Evolutionary conservation across 176 grass and related monocot species (phyloP).

Genomic region (Lolium rigidum): DNA sequence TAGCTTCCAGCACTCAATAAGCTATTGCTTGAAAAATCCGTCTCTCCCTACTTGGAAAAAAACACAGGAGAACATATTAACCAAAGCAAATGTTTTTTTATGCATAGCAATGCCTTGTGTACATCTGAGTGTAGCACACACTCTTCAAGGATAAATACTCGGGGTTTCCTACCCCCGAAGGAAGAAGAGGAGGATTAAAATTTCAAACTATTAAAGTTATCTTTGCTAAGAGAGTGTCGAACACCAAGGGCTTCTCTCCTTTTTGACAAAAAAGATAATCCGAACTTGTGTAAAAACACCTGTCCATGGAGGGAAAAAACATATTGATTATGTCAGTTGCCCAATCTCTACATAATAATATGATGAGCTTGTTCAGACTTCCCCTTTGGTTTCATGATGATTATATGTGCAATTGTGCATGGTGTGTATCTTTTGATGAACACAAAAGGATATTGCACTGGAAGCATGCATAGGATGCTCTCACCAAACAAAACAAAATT

Average conservation of each 20-base stretch:
- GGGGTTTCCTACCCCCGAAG: too few relatives aligned
- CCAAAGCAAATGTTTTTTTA: too few relatives aligned
- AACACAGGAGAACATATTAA: too few relatives aligned
- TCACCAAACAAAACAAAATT: background rate
- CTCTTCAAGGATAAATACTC: too few relatives aligned
- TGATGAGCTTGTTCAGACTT: background rate
- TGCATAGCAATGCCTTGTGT: background rate
- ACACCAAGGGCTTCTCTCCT: background rate
- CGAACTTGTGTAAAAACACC: background rate
- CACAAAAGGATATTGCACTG: background rate
- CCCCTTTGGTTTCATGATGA: background rate
- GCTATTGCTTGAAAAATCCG: too few relatives aligned
- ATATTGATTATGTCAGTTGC: too few relatives aligned
- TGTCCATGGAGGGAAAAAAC: background rate
- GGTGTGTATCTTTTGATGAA: background rate
- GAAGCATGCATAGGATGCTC: background rate
- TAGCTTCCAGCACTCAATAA: too few relatives aligned
- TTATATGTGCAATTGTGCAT: too few relatives aligned
- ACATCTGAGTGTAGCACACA: too few relatives aligned
- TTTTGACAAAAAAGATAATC: too few relatives aligned
- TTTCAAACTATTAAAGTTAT: background rate
- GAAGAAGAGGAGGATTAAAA: too few relatives aligned
- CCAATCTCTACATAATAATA: background rate
- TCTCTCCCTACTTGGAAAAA: too few relatives aligned
- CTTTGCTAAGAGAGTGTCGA: background rate